A percentile compares a stretch with the other conserved stretches of the same genome.
phyloP scores from a whole-genome alignment of 257 asterid species.

The Solanum pimpinellifolium region DNA sequence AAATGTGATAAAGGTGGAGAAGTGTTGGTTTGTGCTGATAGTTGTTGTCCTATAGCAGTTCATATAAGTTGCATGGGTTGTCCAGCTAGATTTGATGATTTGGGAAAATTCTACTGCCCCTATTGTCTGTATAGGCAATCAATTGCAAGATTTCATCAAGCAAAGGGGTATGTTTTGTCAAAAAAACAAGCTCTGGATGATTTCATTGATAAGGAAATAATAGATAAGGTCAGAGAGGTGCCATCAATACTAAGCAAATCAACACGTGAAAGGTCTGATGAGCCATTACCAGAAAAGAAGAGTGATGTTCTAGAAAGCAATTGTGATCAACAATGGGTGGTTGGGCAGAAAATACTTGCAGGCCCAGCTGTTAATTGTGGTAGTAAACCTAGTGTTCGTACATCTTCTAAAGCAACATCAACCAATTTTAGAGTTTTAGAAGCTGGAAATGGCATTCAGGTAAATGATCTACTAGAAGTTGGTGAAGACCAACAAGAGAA shows the following conservation, averaged over 20 bases:
- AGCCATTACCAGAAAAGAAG: neutral
- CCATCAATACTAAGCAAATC: slow-evolving; percentile 7
- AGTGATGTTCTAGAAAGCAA: neutral
- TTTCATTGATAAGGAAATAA: slow-evolving; percentile 30
- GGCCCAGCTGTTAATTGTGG: slow-evolving; percentile 9
- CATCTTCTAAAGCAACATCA: slow-evolving; percentile 3
- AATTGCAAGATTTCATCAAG: slow-evolving; percentile 30
- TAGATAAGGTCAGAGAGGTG: slow-evolving; percentile 8
- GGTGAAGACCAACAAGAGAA: neutral
- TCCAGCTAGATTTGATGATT: slow-evolving; percentile 37
- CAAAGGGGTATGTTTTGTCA: slow-evolving; percentile 39
- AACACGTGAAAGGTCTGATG: slow-evolving; percentile 1
- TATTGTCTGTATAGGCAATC: slow-evolving; percentile 48
- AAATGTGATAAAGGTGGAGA: slow-evolving; percentile 54
- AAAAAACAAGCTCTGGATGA: slow-evolving; percentile 45
- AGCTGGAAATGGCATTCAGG: neutral
- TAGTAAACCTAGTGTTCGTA: neutral
- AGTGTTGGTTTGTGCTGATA: slow-evolving; percentile 50
- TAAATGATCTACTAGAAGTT: neutral
- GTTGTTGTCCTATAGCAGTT: slow-evolving; percentile 55
- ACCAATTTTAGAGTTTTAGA: slow-evolving; percentile 3
- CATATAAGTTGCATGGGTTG: slow-evolving; percentile 57
- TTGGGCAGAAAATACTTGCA: neutral
- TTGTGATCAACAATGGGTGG: neutral
- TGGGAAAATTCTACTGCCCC: slow-evolving; percentile 65